Base-by-base conservation (phyloP, 2,329 filamentous ascomycete genomes). In the Harringtonia aguacate region DNA sequence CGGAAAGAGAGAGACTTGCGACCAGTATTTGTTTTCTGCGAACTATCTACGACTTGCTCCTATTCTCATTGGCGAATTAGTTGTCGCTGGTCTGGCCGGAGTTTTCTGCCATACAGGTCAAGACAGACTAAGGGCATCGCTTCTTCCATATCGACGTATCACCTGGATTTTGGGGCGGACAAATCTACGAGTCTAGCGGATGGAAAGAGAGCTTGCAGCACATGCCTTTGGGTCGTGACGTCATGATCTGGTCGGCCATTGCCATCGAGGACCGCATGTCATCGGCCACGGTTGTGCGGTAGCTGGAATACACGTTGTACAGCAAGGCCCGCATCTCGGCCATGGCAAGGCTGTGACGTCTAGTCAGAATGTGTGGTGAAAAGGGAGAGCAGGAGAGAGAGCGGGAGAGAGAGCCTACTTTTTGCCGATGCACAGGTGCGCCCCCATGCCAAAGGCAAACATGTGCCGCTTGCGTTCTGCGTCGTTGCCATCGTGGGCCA, bases 191-290 rank as follows among this genome's bases (percentile, higher is more conserved):
- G 15, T 27, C 27, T 20, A 45, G 14, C n/a, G n/a, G 13, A 3
- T 45, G 38, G 17, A 43, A 46, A n/a, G 24, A 10, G 17, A 46
- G 22, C 24, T 43, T 42, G 31, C 39, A 46, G 36, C 43, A 45
- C 43, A 45, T 45, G 33, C 29, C 43, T n/a, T 17, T 15, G 4
- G 43, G 43, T 13, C 43, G 43, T 14, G 43, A 41, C 17, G 43
- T 45, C 43, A 45, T n/a, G 8, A 45, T 2, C 38, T 45, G 43
- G 22, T 45, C 43, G 8, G 20, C 33, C 43, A 45, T 45, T 5
- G 24, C 43, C 43, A 45, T 45, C 6, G 31, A 27, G 18, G 27
- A 30, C 24, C 33, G 24, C 43, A 45, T 45, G 34, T 45, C 43
- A 38, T 28, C 24, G 3, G 43, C 31, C 14, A 41, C 30, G 13